Evolutionary conservation across 371 early-diverging fungal species (phyloP).

Genomic region (Apophysomyces elegans): DNA sequence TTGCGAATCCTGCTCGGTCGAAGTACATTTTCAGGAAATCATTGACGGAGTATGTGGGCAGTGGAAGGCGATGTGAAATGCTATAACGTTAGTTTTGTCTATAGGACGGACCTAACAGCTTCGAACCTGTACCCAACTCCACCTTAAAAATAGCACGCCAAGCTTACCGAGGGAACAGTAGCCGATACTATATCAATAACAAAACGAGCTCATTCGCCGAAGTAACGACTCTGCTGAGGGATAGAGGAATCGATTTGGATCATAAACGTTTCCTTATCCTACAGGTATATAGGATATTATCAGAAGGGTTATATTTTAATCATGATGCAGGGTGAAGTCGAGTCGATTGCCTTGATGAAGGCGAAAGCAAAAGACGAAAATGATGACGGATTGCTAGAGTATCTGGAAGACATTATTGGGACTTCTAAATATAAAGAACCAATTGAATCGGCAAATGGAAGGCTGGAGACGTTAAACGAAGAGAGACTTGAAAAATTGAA

Average conservation of each 20-base stretch:
- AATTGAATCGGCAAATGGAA: conserved; percentile 78
- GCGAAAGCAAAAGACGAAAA: conserved; percentile 92
- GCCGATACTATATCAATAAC: conserved; percentile 86
- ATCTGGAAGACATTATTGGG: conserved; percentile 99
- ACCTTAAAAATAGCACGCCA: conserved; percentile 83
- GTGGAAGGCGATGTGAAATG: not conserved
- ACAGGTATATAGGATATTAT: conserved; percentile 56
- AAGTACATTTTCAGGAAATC: conserved; percentile 95
- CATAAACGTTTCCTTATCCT: conserved; percentile 99
- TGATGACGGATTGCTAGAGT: conserved; percentile 98
- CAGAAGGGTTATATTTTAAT: not conserved
- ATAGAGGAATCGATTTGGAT: conserved; percentile 96
- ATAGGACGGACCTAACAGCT: conserved; percentile 65
- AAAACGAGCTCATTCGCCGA: conserved; percentile 75
- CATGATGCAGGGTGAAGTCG: conserved; percentile 95
- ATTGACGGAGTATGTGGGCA: conserved; percentile 64
- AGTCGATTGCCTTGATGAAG: conserved; percentile 99
- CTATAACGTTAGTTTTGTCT: not conserved
- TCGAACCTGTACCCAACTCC: conserved; percentile 70
- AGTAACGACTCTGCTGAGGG: conserved; percentile 86
- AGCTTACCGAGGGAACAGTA: conserved; percentile 73
- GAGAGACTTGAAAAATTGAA: conserved; percentile 84
- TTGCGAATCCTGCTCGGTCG: conserved; percentile 84
- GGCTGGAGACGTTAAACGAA: conserved; percentile 77
- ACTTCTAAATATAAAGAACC: conserved; percentile 89